Evolutionary conservation across 768 basidiomycete genomes (phyloP).

Genomic region (Rhizopogon vesiculosus): DNA sequence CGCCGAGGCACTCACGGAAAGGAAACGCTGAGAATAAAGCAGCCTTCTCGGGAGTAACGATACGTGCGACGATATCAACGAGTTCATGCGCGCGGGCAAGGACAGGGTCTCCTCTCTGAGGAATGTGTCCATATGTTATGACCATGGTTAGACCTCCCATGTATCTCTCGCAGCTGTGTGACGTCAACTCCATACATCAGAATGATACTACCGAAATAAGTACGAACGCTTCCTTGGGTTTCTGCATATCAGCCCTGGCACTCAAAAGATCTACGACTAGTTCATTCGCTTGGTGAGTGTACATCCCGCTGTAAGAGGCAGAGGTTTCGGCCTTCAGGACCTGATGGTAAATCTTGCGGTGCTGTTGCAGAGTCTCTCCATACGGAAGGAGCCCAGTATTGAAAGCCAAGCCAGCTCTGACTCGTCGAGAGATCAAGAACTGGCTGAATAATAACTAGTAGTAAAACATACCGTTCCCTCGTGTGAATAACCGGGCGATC

Average conservation of each 20-base stretch:
- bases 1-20: not conserved
- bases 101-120: conserved; percentile 10
- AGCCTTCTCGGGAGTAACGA: conserved; percentile 1
- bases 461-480: not conserved
- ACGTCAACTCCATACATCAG: not conserved
- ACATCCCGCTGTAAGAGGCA: conserved; percentile 7
- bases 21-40: conserved; percentile 3
- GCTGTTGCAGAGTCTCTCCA: conserved; percentile 13
- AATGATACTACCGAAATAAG: not conserved
- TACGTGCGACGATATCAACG: conserved; percentile 6
- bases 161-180: conserved; percentile 7
- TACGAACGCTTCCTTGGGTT: conserved; percentile 14
- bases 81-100: conserved; percentile 20
- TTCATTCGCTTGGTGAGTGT: not conserved
- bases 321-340: conserved; percentile 9
- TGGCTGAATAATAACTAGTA: not conserved
- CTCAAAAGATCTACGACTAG: conserved; percentile 9
- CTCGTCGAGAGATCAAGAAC: not conserved
- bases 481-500: not conserved
- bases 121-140: conserved; percentile 17
- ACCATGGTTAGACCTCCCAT: conserved; percentile 24
- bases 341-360: conserved; percentile 14
- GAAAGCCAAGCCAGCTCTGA: conserved; percentile 21
- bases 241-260: conserved; percentile 6
- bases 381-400: conserved; percentile 19